Evolutionary conservation across 2,329 filamentous ascomycete genomes (phyloP).

Genomic region (Xylaria sp.): DNA sequence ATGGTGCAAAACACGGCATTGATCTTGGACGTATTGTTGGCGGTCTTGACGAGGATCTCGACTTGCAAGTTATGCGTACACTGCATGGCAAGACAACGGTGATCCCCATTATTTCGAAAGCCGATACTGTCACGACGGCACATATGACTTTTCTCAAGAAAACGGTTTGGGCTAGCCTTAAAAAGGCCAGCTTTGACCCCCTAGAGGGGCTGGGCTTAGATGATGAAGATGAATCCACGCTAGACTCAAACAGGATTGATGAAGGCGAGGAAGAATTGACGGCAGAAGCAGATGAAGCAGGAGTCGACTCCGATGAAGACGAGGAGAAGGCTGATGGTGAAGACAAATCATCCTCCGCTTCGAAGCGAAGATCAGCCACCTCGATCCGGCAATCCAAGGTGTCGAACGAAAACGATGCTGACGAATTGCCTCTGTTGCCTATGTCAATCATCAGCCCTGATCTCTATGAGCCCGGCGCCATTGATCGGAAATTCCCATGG

Average conservation of each 20-base stretch:
- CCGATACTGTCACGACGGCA: slow-evolving; percentile 91
- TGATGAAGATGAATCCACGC: slow-evolving; percentile 65
- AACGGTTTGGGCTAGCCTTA: slow-evolving; percentile 86
- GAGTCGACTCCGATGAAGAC: slow-evolving; percentile 33
- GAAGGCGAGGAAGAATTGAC: slow-evolving; percentile 60
- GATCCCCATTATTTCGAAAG: slow-evolving; percentile 94
- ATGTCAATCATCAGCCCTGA: slow-evolving; percentile 95
- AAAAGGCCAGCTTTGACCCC: slow-evolving; percentile 84
- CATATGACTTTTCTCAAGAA: slow-evolving; percentile 94
- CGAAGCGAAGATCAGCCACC: slow-evolving; percentile 53
- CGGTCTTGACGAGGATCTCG: slow-evolving; percentile 83
- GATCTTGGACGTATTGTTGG: slow-evolving; percentile 60
- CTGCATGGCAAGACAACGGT: slow-evolving; percentile 94
- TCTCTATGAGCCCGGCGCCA: slow-evolving; percentile 77
- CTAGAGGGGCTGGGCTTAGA: slow-evolving; percentile 85
- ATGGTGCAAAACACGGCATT: slow-evolving; percentile 55
- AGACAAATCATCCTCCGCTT: slow-evolving; percentile 47
- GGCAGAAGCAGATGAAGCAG: slow-evolving; percentile 37
- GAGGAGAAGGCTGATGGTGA: slow-evolving; percentile 43
- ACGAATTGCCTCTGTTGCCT: slow-evolving; percentile 74
- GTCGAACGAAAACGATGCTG: slow-evolving; percentile 51
- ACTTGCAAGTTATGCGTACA: slow-evolving; percentile 85
- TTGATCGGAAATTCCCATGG: slow-evolving; percentile 94
- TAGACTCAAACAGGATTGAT: slow-evolving; percentile 57
- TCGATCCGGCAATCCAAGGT: slow-evolving; percentile 54